Base-by-base conservation (phyloP, 768 basidiomycete genomes). In the Kwoniella mangroviensis region DNA sequence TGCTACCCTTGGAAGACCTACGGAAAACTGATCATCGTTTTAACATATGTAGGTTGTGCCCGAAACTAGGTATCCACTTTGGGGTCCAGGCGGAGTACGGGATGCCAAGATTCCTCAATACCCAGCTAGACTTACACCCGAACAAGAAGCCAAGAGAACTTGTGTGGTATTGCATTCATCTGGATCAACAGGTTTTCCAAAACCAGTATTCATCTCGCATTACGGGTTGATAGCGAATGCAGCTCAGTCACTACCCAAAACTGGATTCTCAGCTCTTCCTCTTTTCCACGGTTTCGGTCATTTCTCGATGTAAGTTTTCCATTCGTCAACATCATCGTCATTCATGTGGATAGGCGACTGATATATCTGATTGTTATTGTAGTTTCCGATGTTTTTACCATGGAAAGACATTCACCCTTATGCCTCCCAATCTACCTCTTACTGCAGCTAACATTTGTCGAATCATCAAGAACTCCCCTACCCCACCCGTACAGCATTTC, bases 51-150 rank as follows among this genome's bases (percentile, higher is more conserved):
- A 79, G 40, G 45, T 78, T 4, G 49, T 81, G 11, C 65, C 75
- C 6, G 85, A 86, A 63, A 82, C 79, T 67, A 76, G 84, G 9
- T 85, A 84, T 72, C 84, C 84, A 41, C 75, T 86, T 11, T 86
- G 85, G 84, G 85, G 84, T n/a, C 72, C 74, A 11, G 82, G 82
- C 9, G 85, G 85, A 12, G 81, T 84, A 28, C 79, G 73, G 15
- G 76, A 79, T 9, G 53, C 74, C 28, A 72, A 77, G 28, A 79
- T 84, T 54, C 63, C 56, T 2, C 24, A 52, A 15, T 75, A 68
- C 56, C 69, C 69, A 21, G 64, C 80, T 11, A 53, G 71, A n/a
- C 68, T 81, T 17, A 71, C 74, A 15, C 80, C 80, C 6, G 70
- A 75, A 42, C 75, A 77, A 60, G 80, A 81, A 59, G 41, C 63